phyloP scores from a whole-genome alignment of 148 eudicot species.

The Salicornia ramosissima region DNA sequence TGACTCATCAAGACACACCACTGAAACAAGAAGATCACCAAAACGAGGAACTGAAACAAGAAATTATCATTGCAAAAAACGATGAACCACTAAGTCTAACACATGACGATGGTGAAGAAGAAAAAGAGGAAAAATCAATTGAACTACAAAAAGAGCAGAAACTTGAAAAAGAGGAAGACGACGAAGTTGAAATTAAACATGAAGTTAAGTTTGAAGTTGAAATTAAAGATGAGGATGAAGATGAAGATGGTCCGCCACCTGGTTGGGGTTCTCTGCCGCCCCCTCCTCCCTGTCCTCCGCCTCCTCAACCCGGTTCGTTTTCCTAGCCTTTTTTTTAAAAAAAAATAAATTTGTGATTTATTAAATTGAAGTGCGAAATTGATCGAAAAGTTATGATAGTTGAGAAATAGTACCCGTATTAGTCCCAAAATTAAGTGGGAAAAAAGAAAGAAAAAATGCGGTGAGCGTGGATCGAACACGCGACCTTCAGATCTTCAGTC shows the following conservation, averaged over 20 bases:
- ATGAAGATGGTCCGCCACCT: constrained; percentile 52
- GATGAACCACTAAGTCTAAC: background rate
- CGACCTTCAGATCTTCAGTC: constrained; percentile 60
- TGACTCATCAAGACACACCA: too few relatives aligned
- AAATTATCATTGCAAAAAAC: too few relatives aligned
- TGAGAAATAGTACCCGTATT: too few relatives aligned
- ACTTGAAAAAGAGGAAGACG: constrained; percentile 13
- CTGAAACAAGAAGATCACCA: background rate
- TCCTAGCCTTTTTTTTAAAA: background rate
- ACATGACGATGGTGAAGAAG: background rate
- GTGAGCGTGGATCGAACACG: constrained; percentile 99
- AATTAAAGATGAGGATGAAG: constrained; percentile 22
- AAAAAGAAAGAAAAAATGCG: constrained; percentile 34
- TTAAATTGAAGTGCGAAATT: background rate
- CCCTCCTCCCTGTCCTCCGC: constrained; percentile 13
- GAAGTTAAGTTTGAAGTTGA: constrained; percentile 7
- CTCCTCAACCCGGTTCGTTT: constrained; percentile 19
- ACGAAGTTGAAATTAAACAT: background rate
- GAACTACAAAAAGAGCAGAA: constrained; percentile 1
- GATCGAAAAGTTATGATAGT: too few relatives aligned
- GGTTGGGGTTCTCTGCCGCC: constrained; percentile 39
- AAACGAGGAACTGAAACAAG: background rate
- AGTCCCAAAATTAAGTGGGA: too few relatives aligned
- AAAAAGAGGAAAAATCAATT: background rate
- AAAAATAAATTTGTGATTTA: background rate